A percentile compares a stretch with the other conserved stretches of the same genome.
Conservation (phyloP, 352 stramenopile genomes). For the Elongisporangium undulatum region DNA sequence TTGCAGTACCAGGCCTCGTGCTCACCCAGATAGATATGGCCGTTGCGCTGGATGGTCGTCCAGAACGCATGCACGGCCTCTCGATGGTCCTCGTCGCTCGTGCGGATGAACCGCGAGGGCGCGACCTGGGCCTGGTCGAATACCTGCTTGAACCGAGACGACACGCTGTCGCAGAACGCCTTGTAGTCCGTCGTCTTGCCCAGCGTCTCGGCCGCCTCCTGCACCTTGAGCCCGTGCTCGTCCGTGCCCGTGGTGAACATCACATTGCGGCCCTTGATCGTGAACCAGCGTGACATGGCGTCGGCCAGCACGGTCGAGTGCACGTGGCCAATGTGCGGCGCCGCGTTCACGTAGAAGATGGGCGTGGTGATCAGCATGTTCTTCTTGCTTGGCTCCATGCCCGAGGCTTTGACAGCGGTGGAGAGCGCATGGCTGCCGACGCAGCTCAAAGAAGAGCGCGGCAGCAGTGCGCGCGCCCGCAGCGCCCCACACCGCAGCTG, state of each 20-base stretch:
- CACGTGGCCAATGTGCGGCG: conserved; percentile 98
- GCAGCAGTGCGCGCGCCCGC: not conserved
- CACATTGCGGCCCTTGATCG: conserved; percentile 44
- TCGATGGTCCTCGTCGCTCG: conserved; percentile 93
- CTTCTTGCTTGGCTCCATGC: not conserved
- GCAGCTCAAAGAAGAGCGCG: not conserved
- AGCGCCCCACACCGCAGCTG: not conserved
- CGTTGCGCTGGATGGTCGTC: conserved; percentile 87
- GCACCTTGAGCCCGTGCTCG: conserved; percentile 97
- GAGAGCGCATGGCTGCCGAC: not conserved
- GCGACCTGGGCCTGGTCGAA: conserved; percentile 89
- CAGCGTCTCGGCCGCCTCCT: conserved; percentile 89
- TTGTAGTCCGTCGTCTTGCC: conserved; percentile 74
- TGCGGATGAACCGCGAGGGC: conserved; percentile 97
- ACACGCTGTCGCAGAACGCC: conserved; percentile 92
- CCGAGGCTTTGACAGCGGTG: not conserved
- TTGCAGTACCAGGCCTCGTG: conserved; percentile 99
- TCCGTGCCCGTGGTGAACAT: conserved; percentile 98
- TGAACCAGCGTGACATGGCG: conserved; percentile 77
- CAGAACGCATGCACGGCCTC: conserved; percentile 90
- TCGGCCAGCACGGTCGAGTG: conserved; percentile 94
- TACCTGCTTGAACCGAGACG: conserved; percentile 86
- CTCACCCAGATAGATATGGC: conserved; percentile 95
- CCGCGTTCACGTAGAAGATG: conserved; percentile 99
- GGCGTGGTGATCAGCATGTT: conserved; percentile 92